Base-by-base conservation (phyloP, 1,139 yeast species). In the Kluyveromyces marxianus region DNA sequence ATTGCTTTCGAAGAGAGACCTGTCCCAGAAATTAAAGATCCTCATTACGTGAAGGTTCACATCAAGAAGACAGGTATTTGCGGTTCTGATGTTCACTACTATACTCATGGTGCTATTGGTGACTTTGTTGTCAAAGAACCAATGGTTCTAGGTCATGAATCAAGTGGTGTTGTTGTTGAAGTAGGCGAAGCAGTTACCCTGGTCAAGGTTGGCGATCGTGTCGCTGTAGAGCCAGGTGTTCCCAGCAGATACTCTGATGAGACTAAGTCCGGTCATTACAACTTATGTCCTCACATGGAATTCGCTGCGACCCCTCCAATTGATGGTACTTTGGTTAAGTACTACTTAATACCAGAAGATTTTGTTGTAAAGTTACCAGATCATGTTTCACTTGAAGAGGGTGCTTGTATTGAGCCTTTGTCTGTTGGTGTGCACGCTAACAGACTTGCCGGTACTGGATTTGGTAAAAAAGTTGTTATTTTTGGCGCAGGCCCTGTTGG, bases 401-500 rank as follows among this genome's bases (percentile, higher is more conserved):
- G 96, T 50, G 96, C 96, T 1, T 67, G 88, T 63, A 85, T 84
- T 35, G 97, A 89, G 69, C 97, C 97, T 35, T 70, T 88, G 57
- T 74, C 87, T 28, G 96, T 89, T 40, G 96, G 87, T 35, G 87
- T 89, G 7, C 95, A 87, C 57, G 92, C 92, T 3, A 74, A 81
- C 50, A 83, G 81, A 63, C 72, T 79, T 48, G 86, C 84, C n/a
- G 74, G 73, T 31, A 70, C 85, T 47, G 72, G 69, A 39, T 79
- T 84, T 53, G 95, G 94, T 50, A 94, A 86, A 51, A 71, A 76
- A 8, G 86, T 83, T 27, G 81, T 81, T 36, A 84, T 89, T 3
- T 83, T 85, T 56, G 97, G 97, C 44, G 96, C 96, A 30, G 97
- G 97, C 8, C 96, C 97, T 7, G 92, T 89, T 51, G 97, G 97